Conservation (phyloP, 768 basidiomycete species). For the Rhodotorula taiwanensis region DNA sequence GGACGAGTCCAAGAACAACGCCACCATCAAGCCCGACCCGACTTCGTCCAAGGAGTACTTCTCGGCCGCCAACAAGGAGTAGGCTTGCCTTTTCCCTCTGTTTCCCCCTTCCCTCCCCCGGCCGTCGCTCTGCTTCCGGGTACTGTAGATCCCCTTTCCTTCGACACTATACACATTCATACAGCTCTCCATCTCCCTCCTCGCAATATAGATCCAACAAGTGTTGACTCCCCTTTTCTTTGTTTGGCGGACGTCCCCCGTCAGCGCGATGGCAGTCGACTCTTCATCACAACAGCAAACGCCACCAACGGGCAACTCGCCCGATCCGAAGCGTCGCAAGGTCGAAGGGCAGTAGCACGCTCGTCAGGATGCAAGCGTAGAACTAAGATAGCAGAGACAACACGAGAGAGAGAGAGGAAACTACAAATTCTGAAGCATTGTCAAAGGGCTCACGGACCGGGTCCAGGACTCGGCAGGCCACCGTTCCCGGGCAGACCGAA, state of each 20-base stretch:
- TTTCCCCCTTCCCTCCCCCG: not conserved
- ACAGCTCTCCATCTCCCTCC: not conserved
- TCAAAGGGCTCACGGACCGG: not conserved
- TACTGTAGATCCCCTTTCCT: too few relatives aligned
- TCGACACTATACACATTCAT: not conserved
- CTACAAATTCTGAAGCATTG: too few relatives aligned
- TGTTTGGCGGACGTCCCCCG: not conserved
- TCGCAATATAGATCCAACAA: not conserved
- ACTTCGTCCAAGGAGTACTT: constrained; percentile 22
- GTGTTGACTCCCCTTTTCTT: not conserved
- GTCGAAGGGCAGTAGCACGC: constrained; percentile 27
- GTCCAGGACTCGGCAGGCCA: not conserved
- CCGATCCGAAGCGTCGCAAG: constrained; percentile 13
- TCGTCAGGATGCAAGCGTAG: too few relatives aligned
- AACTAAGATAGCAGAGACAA: constrained; percentile 72
- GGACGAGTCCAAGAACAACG: constrained; percentile 1
- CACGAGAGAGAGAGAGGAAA: constrained; percentile 92
- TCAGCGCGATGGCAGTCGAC: constrained; percentile 55
- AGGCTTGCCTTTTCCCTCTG: constrained; percentile 12
- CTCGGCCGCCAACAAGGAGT: constrained; percentile 51
- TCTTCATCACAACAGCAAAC: not conserved
- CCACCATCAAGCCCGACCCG: constrained; percentile 19
- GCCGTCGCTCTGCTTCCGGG: too few relatives aligned
- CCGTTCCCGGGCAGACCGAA: not conserved
- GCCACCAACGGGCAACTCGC: not conserved